A percentile compares a stretch with the other conserved stretches of the same genome.
These are phyloP conservation scores for Saccharomyces paradoxus DNA, from an alignment of 805 yeast genomes.

Conservation along the genomic window DNA sequence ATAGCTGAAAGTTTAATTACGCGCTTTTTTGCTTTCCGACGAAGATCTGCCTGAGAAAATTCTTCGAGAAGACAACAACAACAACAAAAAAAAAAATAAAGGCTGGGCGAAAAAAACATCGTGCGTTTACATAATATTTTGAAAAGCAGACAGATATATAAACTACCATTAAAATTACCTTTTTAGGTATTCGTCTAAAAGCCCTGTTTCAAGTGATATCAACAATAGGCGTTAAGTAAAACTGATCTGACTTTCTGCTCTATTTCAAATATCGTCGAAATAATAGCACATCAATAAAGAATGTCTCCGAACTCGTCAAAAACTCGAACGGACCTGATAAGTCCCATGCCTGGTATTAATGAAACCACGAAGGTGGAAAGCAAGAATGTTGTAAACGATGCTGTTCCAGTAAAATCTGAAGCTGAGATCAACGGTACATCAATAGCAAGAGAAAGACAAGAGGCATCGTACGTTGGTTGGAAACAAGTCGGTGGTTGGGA, in stretches of 20 bases:
- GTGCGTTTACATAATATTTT: background rate
- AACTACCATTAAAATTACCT: background rate
- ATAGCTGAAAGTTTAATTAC: background rate
- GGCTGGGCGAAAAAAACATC: background rate
- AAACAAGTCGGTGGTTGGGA: constrained; percentile 88
- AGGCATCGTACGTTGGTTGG: constrained; percentile 81
- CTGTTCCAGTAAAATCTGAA: constrained; percentile 2
- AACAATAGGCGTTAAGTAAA: background rate
- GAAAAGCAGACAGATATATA: background rate
- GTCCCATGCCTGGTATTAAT: background rate
- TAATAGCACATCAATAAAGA: background rate
- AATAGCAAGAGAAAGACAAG: constrained; percentile 7
- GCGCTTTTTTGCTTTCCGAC: background rate
- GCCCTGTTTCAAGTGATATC: background rate
- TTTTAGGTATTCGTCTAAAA: background rate
- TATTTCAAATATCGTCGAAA: background rate
- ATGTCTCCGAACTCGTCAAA: background rate
- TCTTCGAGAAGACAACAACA: background rate
- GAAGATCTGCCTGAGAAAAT: background rate
- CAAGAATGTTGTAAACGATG: constrained; percentile 5
- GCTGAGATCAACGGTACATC: constrained; percentile 1
- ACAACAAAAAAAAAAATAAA: background rate
- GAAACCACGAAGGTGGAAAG: constrained; percentile 1
- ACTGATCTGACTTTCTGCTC: background rate
- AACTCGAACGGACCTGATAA: background rate